Base-by-base conservation (phyloP, 306 rosid species). In the Bauhinia variegata region DNA sequence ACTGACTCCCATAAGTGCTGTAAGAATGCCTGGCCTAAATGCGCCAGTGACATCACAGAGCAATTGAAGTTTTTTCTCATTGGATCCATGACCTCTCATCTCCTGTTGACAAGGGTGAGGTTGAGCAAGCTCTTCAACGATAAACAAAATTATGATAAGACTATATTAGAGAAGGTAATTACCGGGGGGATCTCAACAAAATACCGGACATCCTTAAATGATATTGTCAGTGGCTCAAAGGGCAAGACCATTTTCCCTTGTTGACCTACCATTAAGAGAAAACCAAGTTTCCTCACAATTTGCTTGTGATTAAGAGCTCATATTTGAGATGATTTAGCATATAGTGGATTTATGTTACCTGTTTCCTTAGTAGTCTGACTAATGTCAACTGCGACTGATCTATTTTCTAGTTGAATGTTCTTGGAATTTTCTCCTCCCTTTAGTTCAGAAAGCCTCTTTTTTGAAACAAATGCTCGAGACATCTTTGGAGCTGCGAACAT, bases 1-100 rank as follows among this genome's bases (percentile, higher is more conserved):
- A 52, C 96, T 86, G 53, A 89, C 91, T 51, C 96, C 96, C 96
- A 89, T 89, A 41, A 86, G 71, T 68, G 96, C 92, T 43, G 90
- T 89, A 32, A 89, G 90, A 67, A 86, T 33, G 58, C 90, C 90
- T 65, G 96, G 96, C 85, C 90, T 78, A 70, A 89, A 84, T 49
- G 88, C 82, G 61, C 96, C 96, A 0, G 95, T 87, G 58, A 92
- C 67, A 77, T 85, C 91, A 5, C 83, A 74, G 65, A 92, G 92
- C 60, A 92, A 69, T 70, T 89, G 96, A 54, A 92, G 87, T 43
- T 67, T 85, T 72, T 80, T 77, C 71, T 87, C 81, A 36, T 55
- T 67, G 18, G 85, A 80, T 18, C 95, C 96, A 6, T 72, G 78
- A 23, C 61, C 72, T 71, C 66, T 89, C 96, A 87, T 92, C 78